A percentile compares a stretch with the other conserved stretches of the same genome.
Evolutionary conservation across 176 grass and related monocot genomes (phyloP).

Genomic region (Ananas comosus): DNA sequence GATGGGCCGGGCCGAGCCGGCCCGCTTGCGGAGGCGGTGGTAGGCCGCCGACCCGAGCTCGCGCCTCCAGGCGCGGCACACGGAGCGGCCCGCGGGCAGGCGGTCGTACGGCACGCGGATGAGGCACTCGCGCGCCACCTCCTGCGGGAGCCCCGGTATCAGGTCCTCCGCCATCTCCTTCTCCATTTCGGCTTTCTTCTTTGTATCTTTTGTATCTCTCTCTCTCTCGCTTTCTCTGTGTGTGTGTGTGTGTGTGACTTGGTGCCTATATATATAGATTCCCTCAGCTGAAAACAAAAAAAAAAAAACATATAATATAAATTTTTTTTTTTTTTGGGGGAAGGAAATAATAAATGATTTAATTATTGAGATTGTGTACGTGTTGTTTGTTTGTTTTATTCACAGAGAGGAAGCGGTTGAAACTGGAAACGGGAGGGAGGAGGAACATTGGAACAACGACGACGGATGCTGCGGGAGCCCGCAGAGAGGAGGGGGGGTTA

Average conservation of each 20-base stretch:
- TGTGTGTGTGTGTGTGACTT: no score
- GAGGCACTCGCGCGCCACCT: constrained; percentile 89
- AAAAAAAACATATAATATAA: no score
- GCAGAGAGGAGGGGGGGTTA: constrained; percentile 7
- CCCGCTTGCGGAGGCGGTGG: constrained; percentile 25
- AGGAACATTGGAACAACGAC: neutral
- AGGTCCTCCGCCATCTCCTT: constrained; percentile 36
- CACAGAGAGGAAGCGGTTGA: neutral
- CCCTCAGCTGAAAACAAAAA: no score
- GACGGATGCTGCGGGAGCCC: constrained; percentile 22
- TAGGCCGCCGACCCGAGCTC: constrained; percentile 57
- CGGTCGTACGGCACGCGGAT: constrained; percentile 58
- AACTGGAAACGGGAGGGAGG: neutral
- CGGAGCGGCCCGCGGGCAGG: constrained; percentile 47
- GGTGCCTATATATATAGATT: no score
- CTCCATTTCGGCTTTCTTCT: no score
- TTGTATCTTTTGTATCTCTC: no score
- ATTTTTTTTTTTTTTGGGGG: no score
- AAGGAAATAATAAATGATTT: no score
- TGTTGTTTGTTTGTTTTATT: neutral
- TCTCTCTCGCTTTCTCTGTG: no score
- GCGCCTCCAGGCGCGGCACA: constrained; percentile 64
- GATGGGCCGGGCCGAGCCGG: constrained; percentile 29
- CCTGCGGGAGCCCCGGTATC: constrained; percentile 69
- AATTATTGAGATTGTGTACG: neutral